Evolutionary conservation across 495 filamentous ascomycete genomes (phyloP).

Genomic region (Collariella sp.): DNA sequence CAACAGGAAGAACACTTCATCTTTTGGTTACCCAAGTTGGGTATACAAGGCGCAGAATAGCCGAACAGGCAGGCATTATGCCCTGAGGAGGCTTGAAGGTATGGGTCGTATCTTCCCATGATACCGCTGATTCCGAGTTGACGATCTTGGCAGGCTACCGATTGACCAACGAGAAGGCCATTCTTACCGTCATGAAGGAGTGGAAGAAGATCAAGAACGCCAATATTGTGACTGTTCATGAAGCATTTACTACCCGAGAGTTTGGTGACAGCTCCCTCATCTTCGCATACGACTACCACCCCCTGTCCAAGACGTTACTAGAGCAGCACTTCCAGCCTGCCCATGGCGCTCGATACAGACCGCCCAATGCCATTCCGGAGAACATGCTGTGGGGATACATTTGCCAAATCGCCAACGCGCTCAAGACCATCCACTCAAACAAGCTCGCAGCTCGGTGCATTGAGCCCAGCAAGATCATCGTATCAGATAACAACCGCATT

Average conservation of each 20-base stretch:
- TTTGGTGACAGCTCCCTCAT: constrained; percentile 94
- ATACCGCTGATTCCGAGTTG: not conserved
- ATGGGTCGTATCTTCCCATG: not conserved
- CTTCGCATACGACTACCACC: constrained; percentile 89
- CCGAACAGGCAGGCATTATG: constrained; percentile 78
- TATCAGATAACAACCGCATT: constrained; percentile 76
- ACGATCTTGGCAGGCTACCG: constrained; percentile 35
- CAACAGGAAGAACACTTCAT: constrained; percentile 57
- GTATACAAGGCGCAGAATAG: constrained; percentile 90
- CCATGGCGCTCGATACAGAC: constrained; percentile 37
- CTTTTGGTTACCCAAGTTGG: constrained; percentile 83
- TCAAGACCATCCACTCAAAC: constrained; percentile 74
- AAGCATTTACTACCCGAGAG: constrained; percentile 84
- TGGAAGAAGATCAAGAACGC: constrained; percentile 84
- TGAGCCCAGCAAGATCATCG: constrained; percentile 73
- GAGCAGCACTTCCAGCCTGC: constrained; percentile 67
- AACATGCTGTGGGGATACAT: constrained; percentile 84
- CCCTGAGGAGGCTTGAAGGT: constrained; percentile 74
- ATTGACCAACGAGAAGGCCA: constrained; percentile 79
- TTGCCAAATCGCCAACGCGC: constrained; percentile 79
- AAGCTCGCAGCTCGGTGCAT: constrained; percentile 78
- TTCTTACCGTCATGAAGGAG: constrained; percentile 65
- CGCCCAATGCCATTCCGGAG: constrained; percentile 54
- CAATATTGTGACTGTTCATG: constrained; percentile 77
- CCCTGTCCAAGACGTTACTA: constrained; percentile 77